Conservation (phyloP, 1,284 basidiomycete species). For the Cryptococcus floricola region DNA sequence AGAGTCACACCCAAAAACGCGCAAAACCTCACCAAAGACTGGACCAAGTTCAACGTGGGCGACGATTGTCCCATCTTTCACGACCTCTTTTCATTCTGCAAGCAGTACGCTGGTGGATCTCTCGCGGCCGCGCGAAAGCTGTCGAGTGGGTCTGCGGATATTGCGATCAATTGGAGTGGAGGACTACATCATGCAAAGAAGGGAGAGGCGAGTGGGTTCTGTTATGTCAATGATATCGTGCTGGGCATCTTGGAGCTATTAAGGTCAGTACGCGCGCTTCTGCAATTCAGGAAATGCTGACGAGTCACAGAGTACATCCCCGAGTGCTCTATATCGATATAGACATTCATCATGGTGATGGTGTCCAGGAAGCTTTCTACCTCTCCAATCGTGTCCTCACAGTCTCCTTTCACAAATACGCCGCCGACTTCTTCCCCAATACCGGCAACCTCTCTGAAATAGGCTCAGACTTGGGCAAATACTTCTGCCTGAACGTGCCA, state of each 20-base stretch:
- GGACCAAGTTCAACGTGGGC: slow-evolving; percentile 79
- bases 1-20: slow-evolving; percentile 44
- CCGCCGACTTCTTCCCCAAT: slow-evolving; percentile 95
- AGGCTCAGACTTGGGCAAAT: slow-evolving; percentile 77
- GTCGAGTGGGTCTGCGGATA: slow-evolving; percentile 81
- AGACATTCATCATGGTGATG: slow-evolving; percentile 95
- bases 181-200: slow-evolving; percentile 94
- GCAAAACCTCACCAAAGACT: slow-evolving; percentile 60
- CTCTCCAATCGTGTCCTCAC: slow-evolving; percentile 97
- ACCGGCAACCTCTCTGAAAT: slow-evolving; percentile 91
- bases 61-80: slow-evolving; percentile 93
- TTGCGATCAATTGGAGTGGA: slow-evolving; percentile 96
- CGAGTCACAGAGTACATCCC: slow-evolving; percentile 68
- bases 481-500: slow-evolving; percentile 94
- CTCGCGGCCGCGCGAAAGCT: slow-evolving; percentile 85
- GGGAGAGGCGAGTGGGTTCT: slow-evolving; percentile 92
- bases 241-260: slow-evolving; percentile 87
- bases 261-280: slow-evolving; percentile 55
- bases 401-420: slow-evolving; percentile 99
- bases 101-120: slow-evolving; percentile 85
- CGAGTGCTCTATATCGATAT: slow-evolving; percentile 95
- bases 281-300: neutral
- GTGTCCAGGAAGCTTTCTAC: slow-evolving; percentile 96
- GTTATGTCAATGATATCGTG: slow-evolving; percentile 94
- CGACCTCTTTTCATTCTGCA: slow-evolving; percentile 87